These are phyloP conservation scores for Tulasnella sp. DNA, from an alignment of 768 basidiomycete genomes.

Conservation along the genomic window DNA sequence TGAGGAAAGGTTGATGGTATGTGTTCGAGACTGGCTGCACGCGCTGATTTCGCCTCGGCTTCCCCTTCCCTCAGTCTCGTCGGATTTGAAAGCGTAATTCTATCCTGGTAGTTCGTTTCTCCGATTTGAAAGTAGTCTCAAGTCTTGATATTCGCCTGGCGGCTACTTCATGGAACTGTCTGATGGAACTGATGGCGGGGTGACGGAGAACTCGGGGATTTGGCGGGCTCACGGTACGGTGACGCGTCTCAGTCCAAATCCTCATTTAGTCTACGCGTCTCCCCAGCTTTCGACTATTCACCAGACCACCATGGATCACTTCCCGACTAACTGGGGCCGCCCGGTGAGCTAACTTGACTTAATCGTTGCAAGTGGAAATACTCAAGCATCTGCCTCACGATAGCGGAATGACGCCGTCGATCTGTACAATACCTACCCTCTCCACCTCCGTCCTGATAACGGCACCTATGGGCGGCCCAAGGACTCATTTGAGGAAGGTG, in stretches of 20 bases:
- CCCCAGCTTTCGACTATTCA: not conserved
- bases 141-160: too few relatives aligned
- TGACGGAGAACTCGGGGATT: not conserved
- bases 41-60: not conserved
- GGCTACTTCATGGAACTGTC: not conserved
- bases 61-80: not conserved
- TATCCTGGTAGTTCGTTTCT: not conserved
- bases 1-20: too few relatives aligned
- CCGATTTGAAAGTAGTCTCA: too few relatives aligned
- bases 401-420: constrained; percentile 78
- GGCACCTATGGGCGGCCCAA: constrained; percentile 41
- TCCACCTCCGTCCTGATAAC: constrained; percentile 62
- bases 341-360: constrained; percentile 55
- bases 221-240: constrained; percentile 15
- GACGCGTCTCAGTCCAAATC: constrained; percentile 14
- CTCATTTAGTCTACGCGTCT: not conserved
- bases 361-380: not conserved
- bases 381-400: not conserved
- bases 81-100: not conserved
- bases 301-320: constrained; percentile 67
- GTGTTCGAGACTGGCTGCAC: not conserved
- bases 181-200: not conserved
- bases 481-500: constrained; percentile 64
- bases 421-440: constrained; percentile 74
- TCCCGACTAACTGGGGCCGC: constrained; percentile 81